Conservation (phyloP, 2,329 filamentous ascomycete genomes). For the Hypoxylon sp. region DNA sequence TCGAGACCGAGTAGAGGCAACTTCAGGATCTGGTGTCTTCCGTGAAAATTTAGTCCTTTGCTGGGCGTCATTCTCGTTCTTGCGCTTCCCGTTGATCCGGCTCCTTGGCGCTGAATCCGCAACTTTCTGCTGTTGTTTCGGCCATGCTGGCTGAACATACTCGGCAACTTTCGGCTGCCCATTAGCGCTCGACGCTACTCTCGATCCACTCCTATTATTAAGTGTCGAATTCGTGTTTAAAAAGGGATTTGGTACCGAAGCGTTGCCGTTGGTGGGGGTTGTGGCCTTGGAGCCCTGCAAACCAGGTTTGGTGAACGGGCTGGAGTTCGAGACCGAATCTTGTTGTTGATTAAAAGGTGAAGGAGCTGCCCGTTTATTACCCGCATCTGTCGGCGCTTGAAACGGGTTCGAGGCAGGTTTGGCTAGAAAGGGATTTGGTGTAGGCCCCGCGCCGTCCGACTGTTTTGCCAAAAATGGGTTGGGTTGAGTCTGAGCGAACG, state of each 20-base stretch:
- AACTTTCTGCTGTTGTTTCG: conserved; percentile 33
- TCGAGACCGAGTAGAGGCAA: conserved; percentile 31
- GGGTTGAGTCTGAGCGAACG: conserved; percentile 8
- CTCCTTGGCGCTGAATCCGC: conserved; percentile 2
- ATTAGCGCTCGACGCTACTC: conserved; percentile 16
- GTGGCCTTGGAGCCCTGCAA: conserved; percentile 23
- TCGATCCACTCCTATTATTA: neutral
- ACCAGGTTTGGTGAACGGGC: conserved; percentile 37
- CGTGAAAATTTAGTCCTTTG: conserved; percentile 41
- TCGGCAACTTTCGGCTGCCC: conserved; percentile 40
- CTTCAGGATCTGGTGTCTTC: conserved; percentile 24
- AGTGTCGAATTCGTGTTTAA: conserved; percentile 14
- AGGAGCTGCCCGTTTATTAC: conserved; percentile 26
- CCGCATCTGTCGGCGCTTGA: conserved; percentile 8
- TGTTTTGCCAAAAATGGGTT: conserved; percentile 46
- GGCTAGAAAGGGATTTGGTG: conserved; percentile 25
- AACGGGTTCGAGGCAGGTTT: conserved; percentile 35
- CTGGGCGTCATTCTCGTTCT: conserved; percentile 34
- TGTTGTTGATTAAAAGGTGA: conserved; percentile 37
- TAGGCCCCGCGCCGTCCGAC: conserved; percentile 23
- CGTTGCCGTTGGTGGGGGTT: neutral
- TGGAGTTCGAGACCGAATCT: conserved; percentile 18
- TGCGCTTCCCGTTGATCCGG: conserved; percentile 43
- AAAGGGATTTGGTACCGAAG: conserved; percentile 30
- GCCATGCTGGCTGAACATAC: conserved; percentile 50